A percentile compares a stretch with the other conserved stretches of the same genome.
phyloP scores from a whole-genome alignment of 805 yeast genomes.

The Ogataea thermomethanolica region DNA sequence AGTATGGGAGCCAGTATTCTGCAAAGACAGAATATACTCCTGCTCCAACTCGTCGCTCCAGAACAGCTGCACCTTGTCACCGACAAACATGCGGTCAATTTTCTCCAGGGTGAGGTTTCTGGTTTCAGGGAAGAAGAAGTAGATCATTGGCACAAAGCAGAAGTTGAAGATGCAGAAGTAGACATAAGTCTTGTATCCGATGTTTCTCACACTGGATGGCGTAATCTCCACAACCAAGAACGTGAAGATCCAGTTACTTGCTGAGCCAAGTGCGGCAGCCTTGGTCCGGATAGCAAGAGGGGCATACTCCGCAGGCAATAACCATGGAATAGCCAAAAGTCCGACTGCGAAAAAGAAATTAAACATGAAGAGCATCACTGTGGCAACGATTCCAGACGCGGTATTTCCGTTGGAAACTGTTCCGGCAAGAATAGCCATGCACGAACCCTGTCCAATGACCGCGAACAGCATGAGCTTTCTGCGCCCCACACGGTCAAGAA shows the following conservation, averaged over 20 bases:
- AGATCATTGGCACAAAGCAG: constrained; percentile 52
- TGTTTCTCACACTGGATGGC: constrained; percentile 47
- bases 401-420: constrained; percentile 41
- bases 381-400: constrained; percentile 44
- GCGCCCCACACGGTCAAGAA: constrained; percentile 61
- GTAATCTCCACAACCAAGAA: constrained; percentile 68
- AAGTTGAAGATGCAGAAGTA: constrained; percentile 53
- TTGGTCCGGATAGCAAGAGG: constrained; percentile 69
- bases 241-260: constrained; percentile 74
- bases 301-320: constrained; percentile 49
- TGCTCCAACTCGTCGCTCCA: constrained; percentile 13
- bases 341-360: constrained; percentile 71
- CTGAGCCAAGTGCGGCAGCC: constrained; percentile 62
- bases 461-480: constrained; percentile 59
- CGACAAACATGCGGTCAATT: constrained; percentile 51
- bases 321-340: constrained; percentile 58
- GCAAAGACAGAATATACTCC: neutral
- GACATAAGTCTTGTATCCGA: constrained; percentile 47
- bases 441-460: constrained; percentile 57
- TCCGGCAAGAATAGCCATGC: constrained; percentile 55
- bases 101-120: constrained; percentile 66
- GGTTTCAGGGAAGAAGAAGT: constrained; percentile 61
- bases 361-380: constrained; percentile 54
- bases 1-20: no score
- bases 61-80: constrained; percentile 24